Percentiles rank a stretch among this genome's conserved stretches.
Evolutionary conservation across 805 yeast genomes (phyloP).

Genomic region (Candida koratica): DNA sequence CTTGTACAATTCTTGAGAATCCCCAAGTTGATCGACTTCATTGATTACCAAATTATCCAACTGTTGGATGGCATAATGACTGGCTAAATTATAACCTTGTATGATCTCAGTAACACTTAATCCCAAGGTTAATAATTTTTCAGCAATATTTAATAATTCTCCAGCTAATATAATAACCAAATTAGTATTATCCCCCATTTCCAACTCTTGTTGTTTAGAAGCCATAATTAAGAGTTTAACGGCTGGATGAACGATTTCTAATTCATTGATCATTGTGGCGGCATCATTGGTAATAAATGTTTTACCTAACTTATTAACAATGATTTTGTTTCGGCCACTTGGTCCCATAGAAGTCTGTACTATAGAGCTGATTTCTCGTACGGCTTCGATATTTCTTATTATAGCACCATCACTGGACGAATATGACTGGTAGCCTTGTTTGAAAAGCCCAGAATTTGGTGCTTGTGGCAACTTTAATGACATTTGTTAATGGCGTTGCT

Average conservation of each 20-base stretch:
- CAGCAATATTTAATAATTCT: conserved; percentile 81
- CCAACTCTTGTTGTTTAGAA: conserved; percentile 92
- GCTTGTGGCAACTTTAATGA: conserved; percentile 88
- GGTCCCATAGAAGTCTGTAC: conserved; percentile 96
- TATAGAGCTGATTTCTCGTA: conserved; percentile 87
- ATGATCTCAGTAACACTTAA: conserved; percentile 87
- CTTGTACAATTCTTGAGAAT: conserved; percentile 56
- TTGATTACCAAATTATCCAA: conserved; percentile 64
- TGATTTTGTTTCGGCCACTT: conserved; percentile 93
- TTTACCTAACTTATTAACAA: conserved; percentile 82
- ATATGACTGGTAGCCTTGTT: conserved; percentile 88
- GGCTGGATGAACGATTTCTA: conserved; percentile 95
- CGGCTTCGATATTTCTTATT: conserved; percentile 86
- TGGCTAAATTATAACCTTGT: conserved; percentile 91
- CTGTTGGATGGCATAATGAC: conserved; percentile 63
- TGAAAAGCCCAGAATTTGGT: conserved; percentile 90
- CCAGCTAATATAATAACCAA: conserved; percentile 90
- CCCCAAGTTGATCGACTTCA: conserved; percentile 53
- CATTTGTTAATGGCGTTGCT: conserved; percentile 44
- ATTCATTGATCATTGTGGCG: conserved; percentile 92
- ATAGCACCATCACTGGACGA: conserved; percentile 93
- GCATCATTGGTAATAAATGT: conserved; percentile 93
- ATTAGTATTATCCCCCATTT: conserved; percentile 96
- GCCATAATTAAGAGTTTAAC: conserved; percentile 96
- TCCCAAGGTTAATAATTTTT: conserved; percentile 78